A percentile compares a stretch with the other conserved stretches of the same genome.
These are phyloP conservation scores for Penicillium longicatenatum DNA, from an alignment of 495 filamentous ascomycete genomes.

Conservation along the genomic window DNA sequence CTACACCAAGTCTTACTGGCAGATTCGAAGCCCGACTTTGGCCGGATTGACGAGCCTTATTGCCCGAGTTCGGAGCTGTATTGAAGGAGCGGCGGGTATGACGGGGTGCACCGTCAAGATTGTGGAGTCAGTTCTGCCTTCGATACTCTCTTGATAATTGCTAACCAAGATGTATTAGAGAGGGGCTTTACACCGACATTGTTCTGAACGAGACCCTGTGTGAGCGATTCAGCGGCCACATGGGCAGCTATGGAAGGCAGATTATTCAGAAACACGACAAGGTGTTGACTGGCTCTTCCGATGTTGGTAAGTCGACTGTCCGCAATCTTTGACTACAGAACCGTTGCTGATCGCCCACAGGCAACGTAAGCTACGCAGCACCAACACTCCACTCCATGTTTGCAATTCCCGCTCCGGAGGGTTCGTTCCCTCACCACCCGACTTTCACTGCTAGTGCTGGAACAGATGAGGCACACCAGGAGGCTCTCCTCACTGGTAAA, in stretches of 20 bases:
- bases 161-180: constrained; percentile 13
- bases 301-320: constrained; percentile 53
- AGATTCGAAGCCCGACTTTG: constrained; percentile 52
- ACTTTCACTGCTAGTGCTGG: constrained; percentile 59
- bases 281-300: constrained; percentile 50
- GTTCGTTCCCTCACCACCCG: constrained; percentile 58
- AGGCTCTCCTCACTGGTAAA: constrained; percentile 56
- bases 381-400: constrained; percentile 64
- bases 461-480: constrained; percentile 53
- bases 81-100: constrained; percentile 60
- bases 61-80: constrained; percentile 55
- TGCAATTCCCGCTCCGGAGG: constrained; percentile 48
- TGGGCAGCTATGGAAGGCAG: constrained; percentile 46
- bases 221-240: constrained; percentile 52
- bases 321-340: neutral
- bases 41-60: constrained; percentile 48
- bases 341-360: constrained; percentile 23
- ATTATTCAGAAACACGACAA: constrained; percentile 51
- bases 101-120: constrained; percentile 59
- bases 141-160: neutral
- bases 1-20: constrained; percentile 54
- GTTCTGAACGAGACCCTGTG: constrained; percentile 61
- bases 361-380: constrained; percentile 64
- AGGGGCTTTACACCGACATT: constrained; percentile 59
- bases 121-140: constrained; percentile 31